phyloP scores from a whole-genome alignment of 163 green algal genomes.

The Chloromonas sp. region DNA sequence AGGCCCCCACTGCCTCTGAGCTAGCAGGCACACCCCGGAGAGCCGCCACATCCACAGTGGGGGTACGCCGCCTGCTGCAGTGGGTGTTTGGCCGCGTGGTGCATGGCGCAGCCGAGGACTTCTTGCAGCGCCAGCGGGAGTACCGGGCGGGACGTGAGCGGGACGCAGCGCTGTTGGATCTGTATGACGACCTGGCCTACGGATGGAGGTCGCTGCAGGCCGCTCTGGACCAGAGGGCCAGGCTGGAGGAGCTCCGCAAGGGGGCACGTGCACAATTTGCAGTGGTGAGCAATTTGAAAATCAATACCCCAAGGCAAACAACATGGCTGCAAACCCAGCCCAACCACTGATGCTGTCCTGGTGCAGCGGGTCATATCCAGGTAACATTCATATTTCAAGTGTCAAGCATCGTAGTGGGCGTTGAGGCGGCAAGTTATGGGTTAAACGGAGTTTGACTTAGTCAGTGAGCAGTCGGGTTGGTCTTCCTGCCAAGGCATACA shows the following conservation, averaged over 20 bases:
- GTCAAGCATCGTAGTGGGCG: too few relatives aligned
- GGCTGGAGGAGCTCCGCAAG: slow-evolving; percentile 42
- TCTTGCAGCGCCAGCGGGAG: slow-evolving; percentile 33
- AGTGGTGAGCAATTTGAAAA: slow-evolving; percentile 11
- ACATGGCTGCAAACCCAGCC: too few relatives aligned
- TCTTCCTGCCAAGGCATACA: too few relatives aligned
- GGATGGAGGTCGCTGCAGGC: slow-evolving; percentile 55
- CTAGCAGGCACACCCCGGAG: neutral
- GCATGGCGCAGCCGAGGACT: slow-evolving; percentile 37
- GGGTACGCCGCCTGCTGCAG: slow-evolving; percentile 35
- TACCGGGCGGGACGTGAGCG: slow-evolving; percentile 34
- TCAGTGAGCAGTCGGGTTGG: too few relatives aligned
- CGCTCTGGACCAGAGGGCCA: slow-evolving; percentile 32
- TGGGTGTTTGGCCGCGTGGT: slow-evolving; percentile 65
- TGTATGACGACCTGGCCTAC: slow-evolving; percentile 60
- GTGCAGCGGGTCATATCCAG: too few relatives aligned
- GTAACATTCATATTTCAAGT: too few relatives aligned
- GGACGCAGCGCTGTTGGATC: slow-evolving; percentile 44
- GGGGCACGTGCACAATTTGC: slow-evolving; percentile 41
- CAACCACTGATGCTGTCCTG: too few relatives aligned
- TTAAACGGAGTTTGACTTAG: too few relatives aligned
- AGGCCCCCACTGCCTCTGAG: neutral
- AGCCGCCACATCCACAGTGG: neutral
- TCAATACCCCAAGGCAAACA: too few relatives aligned
- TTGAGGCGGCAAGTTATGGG: too few relatives aligned